Base-by-base conservation (phyloP, 768 basidiomycete genomes). In the Mycena rebaudengoi region DNA sequence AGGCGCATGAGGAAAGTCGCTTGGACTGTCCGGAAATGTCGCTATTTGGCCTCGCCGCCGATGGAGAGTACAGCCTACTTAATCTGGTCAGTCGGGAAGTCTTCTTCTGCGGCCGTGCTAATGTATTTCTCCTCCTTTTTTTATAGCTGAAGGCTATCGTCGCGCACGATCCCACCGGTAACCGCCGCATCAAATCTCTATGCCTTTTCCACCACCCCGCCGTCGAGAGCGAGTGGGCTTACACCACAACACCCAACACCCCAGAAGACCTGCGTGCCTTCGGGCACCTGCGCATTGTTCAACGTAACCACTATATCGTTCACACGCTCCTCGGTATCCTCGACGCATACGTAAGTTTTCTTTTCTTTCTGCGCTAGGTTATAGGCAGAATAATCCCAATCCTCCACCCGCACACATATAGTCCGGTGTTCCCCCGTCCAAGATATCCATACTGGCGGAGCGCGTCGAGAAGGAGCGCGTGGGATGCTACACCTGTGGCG, bases 11-110 rank as follows among this genome's bases (percentile, higher is more conserved):
- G 41, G 7, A 45, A 6, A 58, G 48, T n/a, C 49, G 62, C n/a
- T 35, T 30, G 20, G 49, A 53, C 28, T 64, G 56, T 46, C 56
- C 62, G 1, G 62, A 64, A 16, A 64, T 53, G 56, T 52, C 41
- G 4, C 25, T 52, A 5, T 58, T 48, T 26, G 50, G 48, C 25
- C 54, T 58, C 20, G 11, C 25, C 6, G 46, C 11, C 13, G 43
- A 53, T 21, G 51, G 44, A 2, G 33, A 37, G 20, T 61, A 61
- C 33, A 53, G 28, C 20, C 33, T 61, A 7, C 18, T 61, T 28
- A 53, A 39, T 41, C 50, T 61, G 1, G 60, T 46, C 16, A 29
- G 52, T 54, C 26, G 3, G 6, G 16, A 39, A 10, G 32, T 26
- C 32, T 29, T 0, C 20, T 28, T 28, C 14, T 5, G 26, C 21